These are phyloP conservation scores for Oenanthe javanica DNA, from an alignment of 140 eudicot species.

Conservation along the genomic window DNA sequence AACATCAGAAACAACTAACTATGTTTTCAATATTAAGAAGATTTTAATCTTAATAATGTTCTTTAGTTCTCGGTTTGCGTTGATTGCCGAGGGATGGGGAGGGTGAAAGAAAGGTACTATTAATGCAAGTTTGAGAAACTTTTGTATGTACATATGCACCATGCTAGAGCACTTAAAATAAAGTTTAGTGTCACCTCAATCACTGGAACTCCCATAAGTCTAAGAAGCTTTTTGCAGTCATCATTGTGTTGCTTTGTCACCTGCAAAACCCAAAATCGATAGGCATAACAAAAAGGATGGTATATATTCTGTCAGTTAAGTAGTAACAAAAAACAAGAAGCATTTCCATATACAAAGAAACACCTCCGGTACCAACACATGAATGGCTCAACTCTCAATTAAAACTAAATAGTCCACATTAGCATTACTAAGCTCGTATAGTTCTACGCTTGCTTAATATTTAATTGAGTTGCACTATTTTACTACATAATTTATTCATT, in stretches of 20 bases:
- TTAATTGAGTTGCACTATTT: not conserved
- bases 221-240: conserved; percentile 83
- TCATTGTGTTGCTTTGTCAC: conserved; percentile 93
- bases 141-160: conserved; percentile 2
- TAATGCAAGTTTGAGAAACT: not conserved
- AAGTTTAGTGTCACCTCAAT: conserved; percentile 55
- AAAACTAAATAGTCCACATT: not conserved
- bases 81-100: not conserved
- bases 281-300: not conserved
- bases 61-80: not conserved
- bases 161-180: not conserved
- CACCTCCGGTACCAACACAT: not conserved
- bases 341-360: not conserved
- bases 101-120: not conserved
- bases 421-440: not conserved
- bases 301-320: not conserved
- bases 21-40: not conserved
- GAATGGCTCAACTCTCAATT: not conserved
- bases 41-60: not conserved
- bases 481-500: not conserved
- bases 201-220: conserved; percentile 98
- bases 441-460: not conserved
- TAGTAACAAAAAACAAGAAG: not conserved
- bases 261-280: conserved; percentile 25
- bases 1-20: conserved; percentile 3